phyloP scores from a whole-genome alignment of 257 asterid genomes.

The Ilex asprella region DNA sequence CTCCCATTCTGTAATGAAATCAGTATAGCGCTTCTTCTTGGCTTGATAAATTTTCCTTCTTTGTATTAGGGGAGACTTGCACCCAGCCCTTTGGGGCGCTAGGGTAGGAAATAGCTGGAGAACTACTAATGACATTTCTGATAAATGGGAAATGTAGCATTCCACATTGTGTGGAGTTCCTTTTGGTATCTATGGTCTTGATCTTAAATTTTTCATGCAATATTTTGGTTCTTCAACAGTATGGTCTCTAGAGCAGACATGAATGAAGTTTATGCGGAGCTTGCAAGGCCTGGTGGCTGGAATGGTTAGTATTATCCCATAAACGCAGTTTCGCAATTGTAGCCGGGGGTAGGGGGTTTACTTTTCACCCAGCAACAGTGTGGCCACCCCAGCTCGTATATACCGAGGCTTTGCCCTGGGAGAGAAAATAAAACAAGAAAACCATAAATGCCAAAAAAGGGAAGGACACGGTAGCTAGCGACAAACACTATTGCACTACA shows the following conservation, averaged over 20 bases:
- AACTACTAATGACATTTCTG: conserved; percentile 75
- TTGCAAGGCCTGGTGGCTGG: conserved; percentile 95
- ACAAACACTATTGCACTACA: no score
- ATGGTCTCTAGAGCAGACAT: conserved; percentile 87
- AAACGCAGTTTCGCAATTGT: not conserved
- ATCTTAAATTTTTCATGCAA: not conserved
- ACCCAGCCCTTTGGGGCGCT: conserved; percentile 81
- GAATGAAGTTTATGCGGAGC: conserved; percentile 81
- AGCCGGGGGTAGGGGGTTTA: no score
- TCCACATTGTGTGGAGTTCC: not conserved
- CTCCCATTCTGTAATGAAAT: not conserved
- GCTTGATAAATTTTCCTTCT: not conserved
- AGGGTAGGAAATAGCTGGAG: conserved; percentile 88
- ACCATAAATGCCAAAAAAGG: no score
- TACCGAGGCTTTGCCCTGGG: no score
- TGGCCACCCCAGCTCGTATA: no score
- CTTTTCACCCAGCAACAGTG: not conserved
- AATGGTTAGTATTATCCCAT: conserved; percentile 51
- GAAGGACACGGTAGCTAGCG: no score
- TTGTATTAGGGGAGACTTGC: conserved; percentile 79
- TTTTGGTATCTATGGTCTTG: not conserved
- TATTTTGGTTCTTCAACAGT: conserved; percentile 29
- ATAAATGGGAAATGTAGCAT: conserved; percentile 71
- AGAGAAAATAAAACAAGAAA: no score
- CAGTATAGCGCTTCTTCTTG: no score